Evolutionary conservation across 2,329 filamentous ascomycete species (phyloP), one percentile per base, ranked within the genome.

Genomic region (Ophiosphaerella korrae): DNA sequence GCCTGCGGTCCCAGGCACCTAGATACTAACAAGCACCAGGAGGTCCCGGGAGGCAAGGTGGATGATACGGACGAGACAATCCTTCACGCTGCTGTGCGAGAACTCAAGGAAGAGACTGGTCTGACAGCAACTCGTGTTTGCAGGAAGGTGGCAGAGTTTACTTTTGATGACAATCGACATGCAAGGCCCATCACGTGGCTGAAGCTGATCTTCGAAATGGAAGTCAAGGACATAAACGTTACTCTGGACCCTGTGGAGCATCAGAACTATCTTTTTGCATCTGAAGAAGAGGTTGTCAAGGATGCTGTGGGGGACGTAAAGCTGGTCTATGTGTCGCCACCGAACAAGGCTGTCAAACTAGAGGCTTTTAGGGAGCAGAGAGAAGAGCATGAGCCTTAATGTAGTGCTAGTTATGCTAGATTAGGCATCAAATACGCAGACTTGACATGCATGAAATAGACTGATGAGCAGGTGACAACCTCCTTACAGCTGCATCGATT

Each of bases 101-200:
- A 83, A 55, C 65, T 82, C 9, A 73, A 75, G 36, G 81, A 84
- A 61, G 81, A 84, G 58, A 77, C 77, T 0, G 81, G 80, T 0
- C 64, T 84, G 18, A 68, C 68, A 37, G 76, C 80, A 2, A 75
- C 65, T 18, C 64, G 64, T 9, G 68, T 83, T 32, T 62, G 76
- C 2, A 72, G 76, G 23, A 67, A 78, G 44, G 75, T 80, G 7
- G 66, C 63, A 13, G 74, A 75, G 62, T 64, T 67, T 38, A 64
- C 60, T 5, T 69, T 70, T 51, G 37, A 45, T 2, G 65, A 66
- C 12, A 39, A 35, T 18, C 50, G 48, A 43, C 47, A 42, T 18
- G 55, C 51, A n/a, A 48, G 57, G 6, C 46, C 37, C 18, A 53
- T 42, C 18, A 59, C 45, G 16, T 76, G 74, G 72, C 53, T 68